Percentiles rank a stretch among this genome's conserved stretches.
These are phyloP conservation scores for Saxophila tyrrhenica DNA, from an alignment of 495 filamentous ascomycete species.

Conservation along the genomic window DNA sequence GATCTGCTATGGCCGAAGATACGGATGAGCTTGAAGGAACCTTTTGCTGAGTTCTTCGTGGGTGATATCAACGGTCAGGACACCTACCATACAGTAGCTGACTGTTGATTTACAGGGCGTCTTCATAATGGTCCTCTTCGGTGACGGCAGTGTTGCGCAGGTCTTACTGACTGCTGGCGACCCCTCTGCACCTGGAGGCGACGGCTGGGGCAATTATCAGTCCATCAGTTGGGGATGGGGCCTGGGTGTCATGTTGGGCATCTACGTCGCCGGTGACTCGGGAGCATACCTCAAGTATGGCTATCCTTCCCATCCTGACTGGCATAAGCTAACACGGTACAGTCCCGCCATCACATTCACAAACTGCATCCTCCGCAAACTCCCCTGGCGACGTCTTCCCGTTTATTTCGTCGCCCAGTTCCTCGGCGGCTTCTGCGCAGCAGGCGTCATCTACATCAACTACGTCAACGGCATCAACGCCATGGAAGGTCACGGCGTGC, in stretches of 20 bases:
- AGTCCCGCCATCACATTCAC: constrained; percentile 56
- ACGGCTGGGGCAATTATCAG: constrained; percentile 19
- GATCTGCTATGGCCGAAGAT: constrained; percentile 38
- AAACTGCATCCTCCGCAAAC: constrained; percentile 48
- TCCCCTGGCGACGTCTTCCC: constrained; percentile 43
- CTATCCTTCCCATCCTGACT: background rate
- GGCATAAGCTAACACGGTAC: background rate
- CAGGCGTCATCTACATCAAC: constrained; percentile 28
- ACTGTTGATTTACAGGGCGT: too few species aligned
- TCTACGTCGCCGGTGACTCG: constrained; percentile 48
- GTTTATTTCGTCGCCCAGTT: constrained; percentile 27
- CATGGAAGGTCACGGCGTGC: constrained; percentile 14
- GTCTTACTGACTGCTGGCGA: constrained; percentile 13
- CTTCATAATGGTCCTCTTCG: constrained; percentile 42
- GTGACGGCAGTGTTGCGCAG: constrained; percentile 20
- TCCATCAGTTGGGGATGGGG: constrained; percentile 17
- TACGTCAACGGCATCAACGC: constrained; percentile 19
- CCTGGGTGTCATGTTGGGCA: constrained; percentile 42
- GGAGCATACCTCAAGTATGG: constrained; percentile 47
- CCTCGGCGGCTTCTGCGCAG: constrained; percentile 24
- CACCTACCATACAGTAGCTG: too few species aligned
- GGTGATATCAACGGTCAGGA: too few species aligned
- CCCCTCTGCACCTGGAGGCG: constrained; percentile 12
- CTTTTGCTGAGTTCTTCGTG: constrained; percentile 54
- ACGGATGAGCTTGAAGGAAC: constrained; percentile 38